Conservation (phyloP, 176 grass and related monocot species). For the sorghum (Sorghum bicolor) region Sorghum_bicolor_NCBIv3 NC_012878.2:6627501-6628000, state of each 20-base stretch:
- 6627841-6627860: not conserved
- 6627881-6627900: not conserved
- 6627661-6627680: constrained; percentile 71
- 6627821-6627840: not conserved
- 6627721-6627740: constrained; percentile 71
- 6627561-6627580: not conserved
- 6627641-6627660: constrained; percentile 75
- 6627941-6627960: not conserved
- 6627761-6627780: constrained; percentile 74
- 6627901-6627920: not conserved
- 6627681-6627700: constrained; percentile 82
- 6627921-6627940: not conserved
- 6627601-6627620: constrained; percentile 75
- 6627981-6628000: constrained; percentile 8
- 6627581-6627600: constrained; percentile 32
- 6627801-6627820: not conserved
- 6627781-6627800: constrained; percentile 20
- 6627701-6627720: constrained; percentile 86
- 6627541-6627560: constrained; percentile 15
- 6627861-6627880: not conserved
- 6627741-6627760: constrained; percentile 90
- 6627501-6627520: constrained; percentile 73
- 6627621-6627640: constrained; percentile 82
- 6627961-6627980: not conserved
- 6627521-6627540: constrained; percentile 33